These are phyloP conservation scores for Podaxis mareebaensis DNA, from an alignment of 768 basidiomycete genomes.

Conservation along the genomic window DNA sequence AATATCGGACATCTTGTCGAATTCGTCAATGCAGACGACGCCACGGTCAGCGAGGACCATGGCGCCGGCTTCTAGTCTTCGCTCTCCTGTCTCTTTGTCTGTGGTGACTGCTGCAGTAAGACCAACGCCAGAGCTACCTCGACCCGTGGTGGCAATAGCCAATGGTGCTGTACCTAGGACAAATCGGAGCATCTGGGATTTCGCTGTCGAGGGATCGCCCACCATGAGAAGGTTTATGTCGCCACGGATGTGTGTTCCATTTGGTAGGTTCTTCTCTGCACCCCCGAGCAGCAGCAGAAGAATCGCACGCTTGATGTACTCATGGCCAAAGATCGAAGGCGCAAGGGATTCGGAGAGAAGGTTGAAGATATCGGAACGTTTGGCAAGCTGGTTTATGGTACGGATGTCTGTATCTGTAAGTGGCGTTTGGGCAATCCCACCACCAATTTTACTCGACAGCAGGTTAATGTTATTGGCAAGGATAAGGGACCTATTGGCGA, in stretches of 20 bases:
- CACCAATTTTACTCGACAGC: conserved; percentile 91
- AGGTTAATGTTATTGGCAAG: conserved; percentile 95
- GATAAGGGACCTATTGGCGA: conserved; percentile 73
- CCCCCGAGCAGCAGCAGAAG: conserved; percentile 93
- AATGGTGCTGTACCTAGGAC: conserved; percentile 94
- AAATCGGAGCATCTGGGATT: conserved; percentile 94
- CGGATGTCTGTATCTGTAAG: conserved; percentile 95
- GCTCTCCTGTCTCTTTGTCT: conserved; percentile 96
- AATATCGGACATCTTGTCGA: conserved; percentile 99
- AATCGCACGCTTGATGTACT: conserved; percentile 93
- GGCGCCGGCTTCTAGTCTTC: conserved; percentile 95
- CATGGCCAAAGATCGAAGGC: conserved; percentile 95
- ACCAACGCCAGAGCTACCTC: conserved; percentile 99
- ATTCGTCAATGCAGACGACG: conserved; percentile 99
- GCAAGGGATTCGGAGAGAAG: conserved; percentile 94
- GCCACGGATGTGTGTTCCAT: conserved; percentile 98
- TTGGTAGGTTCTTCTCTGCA: conserved; percentile 95
- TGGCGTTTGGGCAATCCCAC: conserved; percentile 90
- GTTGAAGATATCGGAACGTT: conserved; percentile 82
- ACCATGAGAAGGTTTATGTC: conserved; percentile 99
- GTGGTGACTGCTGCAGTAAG: conserved; percentile 98
- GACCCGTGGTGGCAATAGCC: conserved; percentile 97
- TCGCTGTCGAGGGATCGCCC: conserved; percentile 98
- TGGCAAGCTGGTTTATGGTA: conserved; percentile 90
- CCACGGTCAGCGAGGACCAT: conserved; percentile 99